Base-by-base conservation (phyloP, 305 asterid genomes). In the Coffea humblotiana region DNA sequence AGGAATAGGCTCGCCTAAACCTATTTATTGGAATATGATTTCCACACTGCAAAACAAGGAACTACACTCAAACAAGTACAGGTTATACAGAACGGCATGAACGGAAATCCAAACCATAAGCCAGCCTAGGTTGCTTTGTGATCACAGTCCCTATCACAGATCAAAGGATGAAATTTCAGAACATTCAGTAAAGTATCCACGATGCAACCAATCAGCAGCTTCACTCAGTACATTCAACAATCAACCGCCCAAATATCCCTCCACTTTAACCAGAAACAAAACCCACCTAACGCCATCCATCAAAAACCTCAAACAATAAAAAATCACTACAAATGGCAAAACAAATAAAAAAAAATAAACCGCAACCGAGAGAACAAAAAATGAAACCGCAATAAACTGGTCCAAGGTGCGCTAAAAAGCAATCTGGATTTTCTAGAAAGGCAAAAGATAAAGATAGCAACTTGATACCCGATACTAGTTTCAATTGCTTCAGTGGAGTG, bases 381-480 rank as follows among this genome's bases (percentile, higher is more conserved):
- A 40, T 43, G 56, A 75, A 40, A 18, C 51, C 2, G n/a, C 68
- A 47, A 48, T 60, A 0, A 60, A 60, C 10, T 60, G 21, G 23
- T 58, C 25, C 25, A 60, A 21, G 13, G 27, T 60, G 8, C 32
- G 51, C 65, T 37, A 49, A 65, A 74, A 52, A 35, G 43, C 13
- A 75, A 45, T 21, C 40, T 16, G 35, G n/a, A 47, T 43, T 49
- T 37, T 23, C 0, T 0, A 8, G n/a, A 52, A 77, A 77, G 3
- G 15, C 49, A 51, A 47, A 74, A 4, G 23, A 12, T 9, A 52
- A 80, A 74, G 64, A 3, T 51, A 52, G 43, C 4, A 73, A 65
- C 52, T 43, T 16, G n/a, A 74, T 82, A 82, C 85, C 82, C 82
- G 54, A 66, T 51, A 19, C 69, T 29, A 61, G 76, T 61, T 7